Evolutionary conservation across 345 rosid species (phyloP).

Genomic region (Rubroshorea leprosula): DNA sequence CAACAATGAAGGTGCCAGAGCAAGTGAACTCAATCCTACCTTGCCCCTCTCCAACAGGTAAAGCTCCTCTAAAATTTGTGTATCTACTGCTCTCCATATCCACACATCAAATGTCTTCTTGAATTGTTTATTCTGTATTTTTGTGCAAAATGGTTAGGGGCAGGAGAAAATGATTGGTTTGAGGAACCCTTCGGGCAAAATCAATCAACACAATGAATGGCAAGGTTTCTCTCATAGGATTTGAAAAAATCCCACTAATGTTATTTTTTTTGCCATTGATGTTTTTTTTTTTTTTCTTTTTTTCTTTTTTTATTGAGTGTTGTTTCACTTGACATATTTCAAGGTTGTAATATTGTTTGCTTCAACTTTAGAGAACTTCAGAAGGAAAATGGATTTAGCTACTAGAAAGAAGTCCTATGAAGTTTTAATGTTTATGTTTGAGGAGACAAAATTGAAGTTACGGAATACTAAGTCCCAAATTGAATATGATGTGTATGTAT

Average conservation of each 20-base stretch:
- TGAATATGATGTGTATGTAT: constrained; percentile 63
- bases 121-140: constrained; percentile 6
- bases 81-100: constrained; percentile 13
- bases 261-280: too few species aligned
- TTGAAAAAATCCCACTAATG: too few species aligned
- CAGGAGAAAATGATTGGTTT: constrained; percentile 37
- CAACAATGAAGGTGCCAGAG: constrained; percentile 29
- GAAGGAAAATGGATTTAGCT: constrained; percentile 55
- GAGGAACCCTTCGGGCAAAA: constrained; percentile 42
- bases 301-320: constrained; percentile 18
- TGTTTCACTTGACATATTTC: constrained; percentile 29
- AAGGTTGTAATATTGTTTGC: constrained; percentile 66
- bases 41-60: constrained; percentile 52
- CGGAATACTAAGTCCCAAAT: constrained; percentile 62
- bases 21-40: constrained; percentile 32
- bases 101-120: background rate
- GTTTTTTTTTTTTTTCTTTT: too few species aligned
- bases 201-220: constrained; percentile 59
- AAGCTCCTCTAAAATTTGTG: constrained; percentile 13
- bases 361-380: constrained; percentile 58
- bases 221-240: too few species aligned
- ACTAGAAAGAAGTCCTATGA: constrained; percentile 66
- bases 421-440: constrained; percentile 64
- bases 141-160: too few species aligned
- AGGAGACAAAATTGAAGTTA: constrained; percentile 55